Evolutionary conservation across 1,284 basidiomycete species (phyloP).

Genomic region (Vanrija pseudolonga): DNA sequence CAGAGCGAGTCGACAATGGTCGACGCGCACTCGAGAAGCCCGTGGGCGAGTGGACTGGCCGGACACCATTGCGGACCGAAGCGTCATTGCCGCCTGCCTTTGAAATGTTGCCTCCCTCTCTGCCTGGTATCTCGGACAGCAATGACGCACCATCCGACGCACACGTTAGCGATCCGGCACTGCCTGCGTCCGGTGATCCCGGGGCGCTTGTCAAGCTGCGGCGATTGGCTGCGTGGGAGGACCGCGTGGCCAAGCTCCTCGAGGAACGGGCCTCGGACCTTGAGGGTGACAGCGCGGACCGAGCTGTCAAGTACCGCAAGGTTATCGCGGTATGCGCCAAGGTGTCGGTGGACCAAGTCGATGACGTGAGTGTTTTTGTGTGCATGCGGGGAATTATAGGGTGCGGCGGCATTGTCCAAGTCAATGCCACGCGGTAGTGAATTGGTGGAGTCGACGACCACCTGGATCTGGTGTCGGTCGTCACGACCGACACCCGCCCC

Average conservation of each 20-base stretch:
- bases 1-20: conserved; percentile 72
- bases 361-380: conserved; percentile 62
- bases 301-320: conserved; percentile 83
- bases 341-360: conserved; percentile 80
- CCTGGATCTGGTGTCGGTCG: no score
- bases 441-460: no score
- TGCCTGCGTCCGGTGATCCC: conserved; percentile 54
- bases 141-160: background rate
- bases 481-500: background rate
- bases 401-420: no score
- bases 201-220: conserved; percentile 65
- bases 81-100: conserved; percentile 51
- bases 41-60: conserved; percentile 74
- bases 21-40: conserved; percentile 60
- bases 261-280: conserved; percentile 64
- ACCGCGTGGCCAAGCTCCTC: conserved; percentile 69
- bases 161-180: conserved; percentile 27
- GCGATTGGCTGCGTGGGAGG: conserved; percentile 75
- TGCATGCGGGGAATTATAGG: no score
- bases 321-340: conserved; percentile 87
- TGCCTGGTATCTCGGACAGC: conserved; percentile 50
- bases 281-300: conserved; percentile 74
- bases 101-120: conserved; percentile 34
- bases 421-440: no score
- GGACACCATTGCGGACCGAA: conserved; percentile 55